Evolutionary conservation across 2,329 filamentous ascomycete genomes (phyloP).

Genomic region (Sarocladium kiliense): DNA sequence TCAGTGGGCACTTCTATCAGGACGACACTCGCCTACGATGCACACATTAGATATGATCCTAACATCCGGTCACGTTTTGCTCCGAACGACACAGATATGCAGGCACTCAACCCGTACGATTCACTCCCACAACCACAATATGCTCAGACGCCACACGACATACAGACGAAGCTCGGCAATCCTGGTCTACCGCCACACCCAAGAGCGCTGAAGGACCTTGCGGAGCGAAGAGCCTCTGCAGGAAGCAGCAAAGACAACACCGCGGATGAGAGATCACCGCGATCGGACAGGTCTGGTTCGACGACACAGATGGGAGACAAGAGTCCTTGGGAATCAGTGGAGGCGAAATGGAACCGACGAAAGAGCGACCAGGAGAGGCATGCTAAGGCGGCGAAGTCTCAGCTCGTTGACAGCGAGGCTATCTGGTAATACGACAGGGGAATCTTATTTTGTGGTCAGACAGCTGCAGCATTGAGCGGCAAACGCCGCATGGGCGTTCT

Average conservation of each 20-base stretch:
- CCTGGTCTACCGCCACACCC: conserved; percentile 1
- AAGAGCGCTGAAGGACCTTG: not conserved
- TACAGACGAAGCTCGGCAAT: conserved; percentile 2
- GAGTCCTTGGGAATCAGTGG: conserved; percentile 1
- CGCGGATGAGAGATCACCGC: not conserved
- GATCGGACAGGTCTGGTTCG: conserved; percentile 1
- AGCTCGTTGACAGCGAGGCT: conserved; percentile 7
- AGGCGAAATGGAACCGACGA: not conserved
- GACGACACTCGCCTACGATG: conserved; percentile 14
- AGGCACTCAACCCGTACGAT: not conserved
- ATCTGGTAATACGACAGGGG: not conserved
- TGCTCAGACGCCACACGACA: conserved; percentile 7
- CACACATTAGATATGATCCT: conserved; percentile 28
- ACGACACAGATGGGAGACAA: not conserved
- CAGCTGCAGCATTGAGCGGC: not conserved
- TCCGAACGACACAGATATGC: conserved; percentile 9
- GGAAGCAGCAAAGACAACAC: not conserved
- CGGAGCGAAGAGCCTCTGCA: not conserved
- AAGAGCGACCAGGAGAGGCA: not conserved
- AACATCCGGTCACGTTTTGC: conserved; percentile 19
- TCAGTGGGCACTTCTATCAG: not conserved
- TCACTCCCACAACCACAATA: not conserved
- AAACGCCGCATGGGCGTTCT: not conserved
- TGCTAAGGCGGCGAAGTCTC: not conserved
- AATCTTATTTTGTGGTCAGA: not conserved